Conservation (phyloP, 331 rosid genomes). For the Erythrophleum ivorense region DNA sequence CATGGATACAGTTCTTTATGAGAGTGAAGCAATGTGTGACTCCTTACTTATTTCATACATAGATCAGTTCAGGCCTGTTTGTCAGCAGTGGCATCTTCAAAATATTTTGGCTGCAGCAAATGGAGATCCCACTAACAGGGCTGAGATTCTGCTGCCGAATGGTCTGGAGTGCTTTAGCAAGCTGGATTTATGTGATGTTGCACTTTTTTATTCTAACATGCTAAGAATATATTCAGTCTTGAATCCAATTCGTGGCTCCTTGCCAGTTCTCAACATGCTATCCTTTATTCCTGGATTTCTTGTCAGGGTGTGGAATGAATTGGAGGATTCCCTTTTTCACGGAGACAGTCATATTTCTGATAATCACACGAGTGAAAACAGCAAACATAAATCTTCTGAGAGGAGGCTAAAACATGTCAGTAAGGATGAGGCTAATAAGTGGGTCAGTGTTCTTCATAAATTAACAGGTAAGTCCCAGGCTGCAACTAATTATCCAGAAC, state of each 20-base stretch:
- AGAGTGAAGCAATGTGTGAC: constrained; percentile 50
- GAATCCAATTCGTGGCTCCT: constrained; percentile 73
- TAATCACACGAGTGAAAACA: constrained; percentile 43
- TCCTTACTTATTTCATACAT: constrained; percentile 59
- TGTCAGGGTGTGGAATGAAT: constrained; percentile 67
- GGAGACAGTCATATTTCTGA: constrained; percentile 50
- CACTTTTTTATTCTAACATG: constrained; percentile 75
- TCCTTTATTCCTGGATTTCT: constrained; percentile 95
- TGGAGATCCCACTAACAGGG: constrained; percentile 39
- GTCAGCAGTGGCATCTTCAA: constrained; percentile 91
- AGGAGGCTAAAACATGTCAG: constrained; percentile 57
- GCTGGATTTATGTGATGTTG: constrained; percentile 71
- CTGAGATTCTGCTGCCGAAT: constrained; percentile 49
- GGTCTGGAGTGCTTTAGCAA: constrained; percentile 49
- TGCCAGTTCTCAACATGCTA: constrained; percentile 87
- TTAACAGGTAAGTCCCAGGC: constrained; percentile 79
- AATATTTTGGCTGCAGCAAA: constrained; percentile 67
- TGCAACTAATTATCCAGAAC: constrained; percentile 42
- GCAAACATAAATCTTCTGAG: constrained; percentile 53
- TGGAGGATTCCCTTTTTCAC: constrained; percentile 70
- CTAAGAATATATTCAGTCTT: constrained; percentile 70
- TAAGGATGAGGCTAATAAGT: constrained; percentile 73
- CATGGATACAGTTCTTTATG: constrained; percentile 43
- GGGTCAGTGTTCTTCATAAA: constrained; percentile 76
- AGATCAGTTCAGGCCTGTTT: constrained; percentile 81